Percentiles rank a stretch among this genome's conserved stretches.
Conservation (phyloP, 1,139 yeast genomes). For the Geotrichum carabidarum region DNA sequence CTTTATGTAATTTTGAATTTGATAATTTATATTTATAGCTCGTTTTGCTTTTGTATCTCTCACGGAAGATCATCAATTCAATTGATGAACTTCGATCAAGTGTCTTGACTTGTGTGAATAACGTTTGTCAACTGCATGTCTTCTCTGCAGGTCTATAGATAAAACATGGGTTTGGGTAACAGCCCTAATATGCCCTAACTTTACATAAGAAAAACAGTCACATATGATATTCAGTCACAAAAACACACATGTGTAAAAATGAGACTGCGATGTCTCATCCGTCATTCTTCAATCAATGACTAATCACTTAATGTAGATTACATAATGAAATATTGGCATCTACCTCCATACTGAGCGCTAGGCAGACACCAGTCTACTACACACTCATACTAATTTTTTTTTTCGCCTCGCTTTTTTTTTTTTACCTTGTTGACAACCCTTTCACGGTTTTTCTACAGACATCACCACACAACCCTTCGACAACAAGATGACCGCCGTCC, state of each 20-base stretch:
- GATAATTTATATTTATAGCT: too few species aligned
- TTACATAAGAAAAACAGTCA: not conserved
- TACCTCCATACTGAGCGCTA: not conserved
- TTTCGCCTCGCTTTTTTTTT: constrained; percentile 10
- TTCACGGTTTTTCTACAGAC: constrained; percentile 20
- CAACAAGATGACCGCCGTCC: constrained; percentile 33
- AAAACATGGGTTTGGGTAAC: not conserved
- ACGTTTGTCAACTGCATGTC: too few species aligned
- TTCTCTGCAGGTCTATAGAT: too few species aligned
- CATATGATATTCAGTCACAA: not conserved
- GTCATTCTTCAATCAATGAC: not conserved
- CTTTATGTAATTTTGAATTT: too few species aligned
- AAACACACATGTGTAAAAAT: not conserved
- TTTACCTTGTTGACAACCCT: constrained; percentile 17
- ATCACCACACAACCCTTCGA: constrained; percentile 19
- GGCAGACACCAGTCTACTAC: not conserved
- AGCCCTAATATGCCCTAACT: constrained; percentile 3
- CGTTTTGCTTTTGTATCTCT: too few species aligned
- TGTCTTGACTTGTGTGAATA: too few species aligned
- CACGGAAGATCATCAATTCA: too few species aligned
- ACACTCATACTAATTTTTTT: constrained; percentile 8
- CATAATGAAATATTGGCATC: not conserved
- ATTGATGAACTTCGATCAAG: too few species aligned
- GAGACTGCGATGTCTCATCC: not conserved
- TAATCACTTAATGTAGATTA: not conserved